These are phyloP conservation scores for Elsinoe fawcettii DNA, from an alignment of 2,329 filamentous ascomycete genomes.

Conservation along the genomic window DNA sequence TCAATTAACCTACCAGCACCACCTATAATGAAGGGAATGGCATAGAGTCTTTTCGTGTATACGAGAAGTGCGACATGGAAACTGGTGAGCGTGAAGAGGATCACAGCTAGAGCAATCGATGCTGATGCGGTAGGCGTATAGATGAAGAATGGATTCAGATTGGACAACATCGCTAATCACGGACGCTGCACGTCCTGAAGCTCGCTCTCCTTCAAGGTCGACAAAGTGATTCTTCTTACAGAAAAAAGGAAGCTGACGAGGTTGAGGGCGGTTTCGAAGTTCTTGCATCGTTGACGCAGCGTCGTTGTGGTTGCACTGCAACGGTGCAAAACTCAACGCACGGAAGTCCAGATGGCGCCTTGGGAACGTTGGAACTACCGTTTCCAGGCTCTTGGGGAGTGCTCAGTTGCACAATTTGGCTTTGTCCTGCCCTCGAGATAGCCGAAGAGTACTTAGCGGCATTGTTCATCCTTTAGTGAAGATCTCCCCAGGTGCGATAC, in stretches of 20 bases:
- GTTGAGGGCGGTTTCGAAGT: background rate
- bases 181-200: background rate
- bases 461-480: too few relatives aligned
- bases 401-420: background rate
- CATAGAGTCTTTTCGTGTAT: slow-evolving; percentile 43
- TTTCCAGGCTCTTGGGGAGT: background rate
- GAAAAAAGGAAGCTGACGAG: background rate
- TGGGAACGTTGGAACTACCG: background rate
- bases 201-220: background rate
- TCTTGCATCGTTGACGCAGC: slow-evolving; percentile 10
- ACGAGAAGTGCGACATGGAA: slow-evolving; percentile 24
- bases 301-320: slow-evolving; percentile 10
- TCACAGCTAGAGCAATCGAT: slow-evolving; percentile 16
- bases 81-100: slow-evolving; percentile 32
- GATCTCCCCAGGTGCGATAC: background rate
- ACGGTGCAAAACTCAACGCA: slow-evolving; percentile 4
- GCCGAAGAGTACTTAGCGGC: too few relatives aligned
- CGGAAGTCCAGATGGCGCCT: background rate
- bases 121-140: slow-evolving; percentile 16
- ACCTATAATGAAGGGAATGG: slow-evolving; percentile 40
- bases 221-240: background rate
- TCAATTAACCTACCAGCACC: slow-evolving; percentile 38
- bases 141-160: background rate
- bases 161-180: background rate
- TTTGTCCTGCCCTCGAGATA: too few relatives aligned